Percentiles rank a stretch among this genome's conserved stretches.
These are phyloP conservation scores for Wickerhamiella occidentalis DNA, from an alignment of 805 yeast species.

Conservation along the genomic window DNA sequence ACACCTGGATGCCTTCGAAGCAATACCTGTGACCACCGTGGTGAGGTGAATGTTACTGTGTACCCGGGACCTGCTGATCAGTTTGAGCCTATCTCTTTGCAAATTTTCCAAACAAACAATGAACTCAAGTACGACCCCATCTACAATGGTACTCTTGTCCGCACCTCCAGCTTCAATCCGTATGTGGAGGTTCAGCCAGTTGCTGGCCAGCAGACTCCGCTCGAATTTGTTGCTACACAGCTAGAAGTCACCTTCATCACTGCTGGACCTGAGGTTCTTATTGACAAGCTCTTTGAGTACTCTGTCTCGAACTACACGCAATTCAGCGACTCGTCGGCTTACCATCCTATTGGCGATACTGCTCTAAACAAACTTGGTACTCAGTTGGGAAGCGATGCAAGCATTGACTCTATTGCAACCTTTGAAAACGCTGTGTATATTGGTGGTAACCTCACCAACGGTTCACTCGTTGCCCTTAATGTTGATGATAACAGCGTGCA, in stretches of 20 bases:
- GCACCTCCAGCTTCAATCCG: constrained; percentile 30
- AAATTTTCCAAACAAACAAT: constrained; percentile 70
- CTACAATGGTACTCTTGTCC: constrained; percentile 55
- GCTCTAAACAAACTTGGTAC: constrained; percentile 32
- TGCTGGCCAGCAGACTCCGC: constrained; percentile 23
- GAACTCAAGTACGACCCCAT: constrained; percentile 69
- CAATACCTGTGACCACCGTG: constrained; percentile 55
- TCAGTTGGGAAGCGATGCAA: constrained; percentile 31
- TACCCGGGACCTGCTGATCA: constrained; percentile 34
- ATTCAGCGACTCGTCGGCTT: constrained; percentile 23
- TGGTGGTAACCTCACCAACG: constrained; percentile 39
- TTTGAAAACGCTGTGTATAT: constrained; percentile 32
- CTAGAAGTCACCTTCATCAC: constrained; percentile 35
- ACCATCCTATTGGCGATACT: constrained; percentile 37
- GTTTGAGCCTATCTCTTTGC: constrained; percentile 29
- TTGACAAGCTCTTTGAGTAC: constrained; percentile 54
- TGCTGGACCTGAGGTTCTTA: constrained; percentile 31
- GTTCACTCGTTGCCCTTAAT: constrained; percentile 3
- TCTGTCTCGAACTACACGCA: constrained; percentile 52
- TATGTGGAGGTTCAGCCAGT: constrained; percentile 27
- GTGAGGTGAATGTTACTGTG: constrained; percentile 66
- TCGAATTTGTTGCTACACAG: constrained; percentile 62
- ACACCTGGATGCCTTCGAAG: constrained; percentile 82
- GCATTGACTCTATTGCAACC: constrained; percentile 28
- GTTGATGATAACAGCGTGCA: not conserved